Evolutionary conservation across 2,329 filamentous ascomycete species (phyloP).

Genomic region (Xylaria polymorpha): DNA sequence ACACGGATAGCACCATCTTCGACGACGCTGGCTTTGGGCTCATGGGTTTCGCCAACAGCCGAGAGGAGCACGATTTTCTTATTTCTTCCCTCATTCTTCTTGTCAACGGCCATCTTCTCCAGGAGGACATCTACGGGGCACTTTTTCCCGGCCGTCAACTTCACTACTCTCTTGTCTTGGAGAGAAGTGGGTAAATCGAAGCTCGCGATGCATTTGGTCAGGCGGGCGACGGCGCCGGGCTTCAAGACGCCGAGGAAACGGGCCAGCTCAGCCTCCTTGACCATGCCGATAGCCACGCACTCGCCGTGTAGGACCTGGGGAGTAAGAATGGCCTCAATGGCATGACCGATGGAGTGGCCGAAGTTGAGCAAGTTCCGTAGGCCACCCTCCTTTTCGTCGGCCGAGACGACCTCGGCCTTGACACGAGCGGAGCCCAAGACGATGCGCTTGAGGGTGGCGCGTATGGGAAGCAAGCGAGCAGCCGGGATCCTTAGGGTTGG

Average conservation of each 20-base stretch:
- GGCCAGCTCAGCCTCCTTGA: slow-evolving; percentile 94
- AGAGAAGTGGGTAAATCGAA: slow-evolving; percentile 90
- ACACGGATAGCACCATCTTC: slow-evolving; percentile 85
- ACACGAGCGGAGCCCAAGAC: slow-evolving; percentile 91
- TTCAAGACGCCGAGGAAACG: slow-evolving; percentile 87
- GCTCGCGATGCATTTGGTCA: slow-evolving; percentile 93
- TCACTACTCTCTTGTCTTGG: slow-evolving; percentile 83
- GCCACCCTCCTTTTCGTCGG: slow-evolving; percentile 93
- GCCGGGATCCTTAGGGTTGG: slow-evolving; percentile 61
- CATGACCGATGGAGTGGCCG: slow-evolving; percentile 97
- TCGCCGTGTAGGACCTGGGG: slow-evolving; percentile 96
- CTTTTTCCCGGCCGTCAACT: slow-evolving; percentile 84
- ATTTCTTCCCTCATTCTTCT: slow-evolving; percentile 95
- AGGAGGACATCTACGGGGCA: slow-evolving; percentile 89
- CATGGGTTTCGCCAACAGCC: slow-evolving; percentile 87
- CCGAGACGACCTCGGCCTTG: slow-evolving; percentile 94
- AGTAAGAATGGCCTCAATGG: slow-evolving; percentile 93
- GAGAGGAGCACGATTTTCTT: slow-evolving; percentile 97
- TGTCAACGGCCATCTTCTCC: slow-evolving; percentile 96
- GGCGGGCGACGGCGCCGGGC: slow-evolving; percentile 86
- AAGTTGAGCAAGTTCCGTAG: slow-evolving; percentile 96
- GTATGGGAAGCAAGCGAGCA: slow-evolving; percentile 76
- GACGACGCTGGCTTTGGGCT: slow-evolving; percentile 90
- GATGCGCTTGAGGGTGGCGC: slow-evolving; percentile 77
- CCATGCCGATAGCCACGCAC: slow-evolving; percentile 97